These are phyloP conservation scores for Naumovozyma baii DNA, from an alignment of 805 yeast species.

Conservation along the genomic window DNA sequence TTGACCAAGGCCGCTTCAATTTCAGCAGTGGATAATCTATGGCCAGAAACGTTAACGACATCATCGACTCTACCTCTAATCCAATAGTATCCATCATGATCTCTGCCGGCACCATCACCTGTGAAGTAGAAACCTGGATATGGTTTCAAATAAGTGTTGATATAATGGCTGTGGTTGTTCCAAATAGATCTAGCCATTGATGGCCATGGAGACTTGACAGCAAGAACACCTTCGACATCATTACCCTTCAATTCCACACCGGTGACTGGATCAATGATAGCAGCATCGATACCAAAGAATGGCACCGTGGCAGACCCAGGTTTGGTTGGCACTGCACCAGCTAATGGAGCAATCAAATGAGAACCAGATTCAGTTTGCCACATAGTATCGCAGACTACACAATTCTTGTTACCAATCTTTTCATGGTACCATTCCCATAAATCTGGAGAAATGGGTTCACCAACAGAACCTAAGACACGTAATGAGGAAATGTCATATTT, in stretches of 20 bases:
- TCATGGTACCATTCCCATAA: constrained; percentile 98
- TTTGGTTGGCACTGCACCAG: constrained; percentile 89
- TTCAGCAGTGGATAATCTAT: constrained; percentile 96
- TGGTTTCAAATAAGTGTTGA: constrained; percentile 88
- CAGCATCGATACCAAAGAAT: constrained; percentile 88
- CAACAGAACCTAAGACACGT: constrained; percentile 92
- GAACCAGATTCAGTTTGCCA: constrained; percentile 99
- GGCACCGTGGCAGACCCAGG: constrained; percentile 97
- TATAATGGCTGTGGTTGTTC: constrained; percentile 75
- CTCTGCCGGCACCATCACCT: constrained; percentile 98
- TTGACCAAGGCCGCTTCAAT: constrained; percentile 86
- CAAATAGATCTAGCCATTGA: constrained; percentile 96
- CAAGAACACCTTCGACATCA: constrained; percentile 94
- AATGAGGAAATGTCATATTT: constrained; percentile 77
- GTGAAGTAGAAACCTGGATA: constrained; percentile 92
- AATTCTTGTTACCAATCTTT: constrained; percentile 78
- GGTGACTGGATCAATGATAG: constrained; percentile 83
- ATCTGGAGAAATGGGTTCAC: constrained; percentile 97
- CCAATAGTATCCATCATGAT: constrained; percentile 94
- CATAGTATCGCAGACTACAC: constrained; percentile 91
- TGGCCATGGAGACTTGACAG: constrained; percentile 89
- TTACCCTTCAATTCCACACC: constrained; percentile 79
- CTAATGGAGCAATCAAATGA: constrained; percentile 86
- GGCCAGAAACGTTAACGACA: constrained; percentile 96
- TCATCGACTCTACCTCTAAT: constrained; percentile 97